Conservation (phyloP, 129 eudicot genomes). For the Sambucus nigra region DNA sequence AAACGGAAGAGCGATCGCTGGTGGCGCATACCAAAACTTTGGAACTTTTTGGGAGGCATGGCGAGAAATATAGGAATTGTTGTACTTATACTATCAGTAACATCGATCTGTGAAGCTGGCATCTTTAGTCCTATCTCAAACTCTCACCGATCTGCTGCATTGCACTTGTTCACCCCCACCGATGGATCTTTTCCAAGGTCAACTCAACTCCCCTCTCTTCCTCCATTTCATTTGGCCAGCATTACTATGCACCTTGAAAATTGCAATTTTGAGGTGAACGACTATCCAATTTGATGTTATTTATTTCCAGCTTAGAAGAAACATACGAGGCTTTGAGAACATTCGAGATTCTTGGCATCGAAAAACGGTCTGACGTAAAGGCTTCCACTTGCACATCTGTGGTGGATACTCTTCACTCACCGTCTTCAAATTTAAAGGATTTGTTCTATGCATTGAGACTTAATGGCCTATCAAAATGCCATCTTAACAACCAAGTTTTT, state of each 20-base stretch:
- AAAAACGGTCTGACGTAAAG: conserved; percentile 28
- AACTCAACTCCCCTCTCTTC: no score
- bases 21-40: not conserved
- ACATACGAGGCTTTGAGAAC: conserved; percentile 69
- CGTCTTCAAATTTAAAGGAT: conserved; percentile 59
- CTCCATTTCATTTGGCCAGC: no score
- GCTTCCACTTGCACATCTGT: conserved; percentile 49
- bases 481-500: conserved; percentile 33
- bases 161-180: conserved; percentile 33
- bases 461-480: conserved; percentile 56
- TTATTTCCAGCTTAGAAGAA: conserved; percentile 62
- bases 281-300: conserved; percentile 11
- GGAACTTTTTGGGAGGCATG: conserved; percentile 50
- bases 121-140: conserved; percentile 58
- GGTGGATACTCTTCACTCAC: conserved; percentile 36
- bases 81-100: conserved; percentile 25
- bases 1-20: no score
- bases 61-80: conserved; percentile 40
- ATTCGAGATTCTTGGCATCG: conserved; percentile 69
- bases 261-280: not conserved
- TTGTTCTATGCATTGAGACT: conserved; percentile 54
- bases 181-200: conserved; percentile 63
- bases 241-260: not conserved
- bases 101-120: conserved; percentile 49
- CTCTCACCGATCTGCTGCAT: conserved; percentile 72